These are phyloP conservation scores for Logfia minima DNA, from an alignment of 129 eudicot genomes.

Conservation along the genomic window DNA sequence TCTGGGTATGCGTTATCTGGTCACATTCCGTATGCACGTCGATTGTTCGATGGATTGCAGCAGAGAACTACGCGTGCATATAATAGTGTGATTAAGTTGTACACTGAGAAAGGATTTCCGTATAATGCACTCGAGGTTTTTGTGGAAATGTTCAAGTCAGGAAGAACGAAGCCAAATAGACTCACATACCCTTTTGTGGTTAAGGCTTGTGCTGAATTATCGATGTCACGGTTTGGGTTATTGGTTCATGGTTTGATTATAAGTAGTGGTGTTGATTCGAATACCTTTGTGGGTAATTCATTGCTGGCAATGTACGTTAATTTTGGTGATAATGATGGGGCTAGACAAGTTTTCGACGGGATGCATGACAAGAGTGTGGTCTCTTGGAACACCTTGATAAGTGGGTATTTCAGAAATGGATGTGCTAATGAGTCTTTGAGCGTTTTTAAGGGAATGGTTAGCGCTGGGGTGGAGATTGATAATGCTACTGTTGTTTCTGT, in stretches of 20 bases:
- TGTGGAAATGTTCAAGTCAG: conserved; percentile 52
- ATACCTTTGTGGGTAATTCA: conserved; percentile 64
- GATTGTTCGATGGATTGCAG: conserved; percentile 61
- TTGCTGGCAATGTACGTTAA: conserved; percentile 84
- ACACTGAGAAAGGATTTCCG: conserved; percentile 44
- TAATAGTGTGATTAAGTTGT: conserved; percentile 53
- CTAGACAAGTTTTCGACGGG: conserved; percentile 46
- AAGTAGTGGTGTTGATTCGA: conserved; percentile 47
- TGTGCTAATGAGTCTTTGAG: conserved; percentile 42
- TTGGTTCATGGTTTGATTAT: conserved; percentile 58
- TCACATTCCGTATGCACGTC: conserved; percentile 41
- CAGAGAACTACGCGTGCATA: conserved; percentile 38
- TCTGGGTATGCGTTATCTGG: conserved; percentile 54
- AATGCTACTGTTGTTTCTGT: conserved; percentile 66
- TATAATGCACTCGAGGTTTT: conserved; percentile 55
- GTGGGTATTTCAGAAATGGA: conserved; percentile 62
- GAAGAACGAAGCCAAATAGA: conserved; percentile 37
- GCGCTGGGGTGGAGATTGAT: conserved; percentile 48
- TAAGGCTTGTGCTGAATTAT: conserved; percentile 61
- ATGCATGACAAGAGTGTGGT: conserved; percentile 58
- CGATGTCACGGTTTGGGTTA: conserved; percentile 44
- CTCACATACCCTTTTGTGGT: conserved; percentile 69
- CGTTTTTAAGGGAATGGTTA: conserved; percentile 55
- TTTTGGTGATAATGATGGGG: conserved; percentile 53
- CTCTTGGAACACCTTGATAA: conserved; percentile 81